Conservation (phyloP, 2,329 filamentous ascomycete genomes). For the Verticillium klebahnii region DNA sequence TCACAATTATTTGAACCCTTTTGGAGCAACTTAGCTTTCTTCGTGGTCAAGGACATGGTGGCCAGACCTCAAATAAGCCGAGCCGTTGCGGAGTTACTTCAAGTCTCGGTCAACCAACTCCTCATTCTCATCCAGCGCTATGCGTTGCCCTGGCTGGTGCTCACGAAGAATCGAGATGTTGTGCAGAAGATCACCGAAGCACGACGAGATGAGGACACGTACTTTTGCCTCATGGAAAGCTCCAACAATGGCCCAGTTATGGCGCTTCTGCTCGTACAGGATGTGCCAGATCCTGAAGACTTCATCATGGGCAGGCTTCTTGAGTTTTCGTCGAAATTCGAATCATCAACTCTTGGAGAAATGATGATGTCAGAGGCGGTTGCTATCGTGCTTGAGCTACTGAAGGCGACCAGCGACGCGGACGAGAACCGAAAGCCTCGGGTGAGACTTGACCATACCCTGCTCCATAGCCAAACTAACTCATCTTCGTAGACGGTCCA, state of each 20-base stretch:
- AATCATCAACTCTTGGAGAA: constrained; percentile 58
- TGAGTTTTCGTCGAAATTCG: constrained; percentile 66
- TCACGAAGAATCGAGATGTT: constrained; percentile 71
- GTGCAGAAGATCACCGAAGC: constrained; percentile 78
- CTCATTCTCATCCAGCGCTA: constrained; percentile 72
- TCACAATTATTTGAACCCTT: constrained; percentile 76
- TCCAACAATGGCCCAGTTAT: constrained; percentile 54
- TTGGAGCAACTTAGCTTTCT: constrained; percentile 80
- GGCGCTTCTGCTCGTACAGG: constrained; percentile 55
- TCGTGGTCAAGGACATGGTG: constrained; percentile 76
- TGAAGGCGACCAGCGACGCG: constrained; percentile 73
- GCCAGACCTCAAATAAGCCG: constrained; percentile 77
- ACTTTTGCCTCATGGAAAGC: constrained; percentile 48
- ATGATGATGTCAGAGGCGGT: constrained; percentile 73
- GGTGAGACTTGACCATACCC: constrained; percentile 38
- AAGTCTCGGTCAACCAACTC: constrained; percentile 69
- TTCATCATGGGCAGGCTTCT: constrained; percentile 65
- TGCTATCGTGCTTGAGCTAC: constrained; percentile 70
- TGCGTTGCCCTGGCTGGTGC: constrained; percentile 80
- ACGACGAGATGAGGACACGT: constrained; percentile 63
- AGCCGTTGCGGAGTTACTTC: constrained; percentile 74
- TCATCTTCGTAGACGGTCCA: constrained; percentile 33
- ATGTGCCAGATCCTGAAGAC: constrained; percentile 52
- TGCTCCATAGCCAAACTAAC: neutral
- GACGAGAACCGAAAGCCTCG: constrained; percentile 49